phyloP scores from a whole-genome alignment of 169 alveolate genomes.

The Eimeria sp. region DNA sequence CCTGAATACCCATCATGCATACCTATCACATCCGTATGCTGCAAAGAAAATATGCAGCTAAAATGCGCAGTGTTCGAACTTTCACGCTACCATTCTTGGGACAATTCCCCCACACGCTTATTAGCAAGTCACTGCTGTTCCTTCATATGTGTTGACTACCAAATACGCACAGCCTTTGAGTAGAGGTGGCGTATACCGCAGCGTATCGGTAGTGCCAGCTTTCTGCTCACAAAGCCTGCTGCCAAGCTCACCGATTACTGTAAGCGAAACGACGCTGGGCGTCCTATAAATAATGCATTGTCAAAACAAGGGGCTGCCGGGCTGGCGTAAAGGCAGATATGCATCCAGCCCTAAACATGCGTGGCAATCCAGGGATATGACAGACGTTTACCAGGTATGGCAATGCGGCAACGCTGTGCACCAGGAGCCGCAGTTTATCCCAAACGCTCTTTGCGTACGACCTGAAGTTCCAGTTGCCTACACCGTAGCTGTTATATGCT shows the following conservation, averaged over 20 bases:
- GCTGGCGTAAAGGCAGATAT: no score
- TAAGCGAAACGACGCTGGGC: neutral
- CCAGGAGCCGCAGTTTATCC: neutral
- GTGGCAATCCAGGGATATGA: neutral
- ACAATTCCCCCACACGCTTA: neutral
- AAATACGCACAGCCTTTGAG: neutral
- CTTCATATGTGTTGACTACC: neutral
- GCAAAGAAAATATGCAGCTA: neutral
- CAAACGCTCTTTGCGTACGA: neutral
- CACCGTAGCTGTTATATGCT: neutral
- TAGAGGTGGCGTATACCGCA: neutral
- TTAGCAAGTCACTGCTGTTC: neutral
- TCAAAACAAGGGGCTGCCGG: neutral
- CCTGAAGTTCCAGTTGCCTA: neutral
- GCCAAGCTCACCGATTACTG: neutral
- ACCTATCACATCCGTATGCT: neutral
- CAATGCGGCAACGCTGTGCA: neutral
- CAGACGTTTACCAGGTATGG: neutral
- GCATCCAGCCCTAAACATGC: neutral
- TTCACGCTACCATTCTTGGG: neutral
- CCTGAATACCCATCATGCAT: neutral
- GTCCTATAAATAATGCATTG: no score
- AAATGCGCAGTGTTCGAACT: neutral
- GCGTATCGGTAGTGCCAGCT: neutral
- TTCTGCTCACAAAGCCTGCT: neutral